These are phyloP conservation scores for Alternaria sp. DNA, from an alignment of 2,329 filamentous ascomycete species.

Conservation along the genomic window DNA sequence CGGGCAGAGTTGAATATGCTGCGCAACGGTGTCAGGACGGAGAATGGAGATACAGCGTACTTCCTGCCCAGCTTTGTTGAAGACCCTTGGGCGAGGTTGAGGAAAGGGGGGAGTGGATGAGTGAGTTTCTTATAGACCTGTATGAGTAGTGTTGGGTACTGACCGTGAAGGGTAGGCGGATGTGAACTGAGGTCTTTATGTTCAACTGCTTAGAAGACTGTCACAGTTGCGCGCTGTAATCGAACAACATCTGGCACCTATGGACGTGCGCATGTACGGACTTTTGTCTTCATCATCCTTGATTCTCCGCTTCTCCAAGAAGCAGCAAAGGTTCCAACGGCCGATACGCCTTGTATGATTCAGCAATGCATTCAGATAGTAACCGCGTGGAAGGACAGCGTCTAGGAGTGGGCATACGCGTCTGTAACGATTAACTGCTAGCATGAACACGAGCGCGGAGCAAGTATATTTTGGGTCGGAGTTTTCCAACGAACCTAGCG, in stretches of 20 bases:
- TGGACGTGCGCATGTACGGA: too few relatives aligned
- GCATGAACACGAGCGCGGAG: neutral
- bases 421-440: neutral
- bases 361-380: too few relatives aligned
- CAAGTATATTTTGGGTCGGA: neutral
- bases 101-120: neutral
- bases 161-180: neutral
- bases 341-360: too few relatives aligned
- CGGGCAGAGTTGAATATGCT: slow-evolving; percentile 47
- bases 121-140: neutral
- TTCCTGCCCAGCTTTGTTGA: slow-evolving; percentile 74
- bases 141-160: neutral
- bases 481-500: neutral
- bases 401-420: neutral
- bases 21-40: slow-evolving; percentile 53
- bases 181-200: too few relatives aligned
- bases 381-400: neutral
- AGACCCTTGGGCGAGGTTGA: slow-evolving; percentile 70
- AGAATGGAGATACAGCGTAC: slow-evolving; percentile 70
- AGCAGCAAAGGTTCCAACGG: too few relatives aligned
- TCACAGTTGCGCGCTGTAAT: too few relatives aligned
- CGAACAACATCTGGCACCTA: too few relatives aligned
- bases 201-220: too few relatives aligned
- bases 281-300: too few relatives aligned
- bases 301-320: too few relatives aligned